These are phyloP conservation scores for Fusarium foetens DNA, from an alignment of 2,329 filamentous ascomycete species.

Conservation along the genomic window DNA sequence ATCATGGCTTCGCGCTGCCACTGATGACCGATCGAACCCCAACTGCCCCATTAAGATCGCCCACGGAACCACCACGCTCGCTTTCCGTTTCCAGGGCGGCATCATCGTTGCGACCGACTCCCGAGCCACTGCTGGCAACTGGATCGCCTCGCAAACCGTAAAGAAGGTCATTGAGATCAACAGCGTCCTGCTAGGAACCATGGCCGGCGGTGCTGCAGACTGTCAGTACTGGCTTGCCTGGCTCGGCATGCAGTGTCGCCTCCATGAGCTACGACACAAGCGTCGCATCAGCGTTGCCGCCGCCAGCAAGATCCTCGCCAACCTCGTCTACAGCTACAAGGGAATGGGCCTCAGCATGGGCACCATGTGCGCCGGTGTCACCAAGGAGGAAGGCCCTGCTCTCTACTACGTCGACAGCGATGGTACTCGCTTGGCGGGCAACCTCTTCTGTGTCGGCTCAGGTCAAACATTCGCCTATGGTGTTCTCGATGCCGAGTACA, in stretches of 20 bases:
- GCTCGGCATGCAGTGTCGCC: conserved; percentile 97
- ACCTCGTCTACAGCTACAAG: conserved; percentile 98
- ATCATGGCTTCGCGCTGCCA: conserved; percentile 94
- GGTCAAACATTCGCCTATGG: conserved; percentile 99
- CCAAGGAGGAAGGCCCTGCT: conserved; percentile 92
- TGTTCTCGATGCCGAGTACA: conserved; percentile 95
- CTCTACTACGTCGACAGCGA: conserved; percentile 98
- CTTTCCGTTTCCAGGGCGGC: conserved; percentile 97
- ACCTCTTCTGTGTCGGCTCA: conserved; percentile 97
- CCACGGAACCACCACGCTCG: conserved; percentile 97
- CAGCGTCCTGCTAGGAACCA: conserved; percentile 90
- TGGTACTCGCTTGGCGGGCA: conserved; percentile 89
- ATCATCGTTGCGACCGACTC: conserved; percentile 99
- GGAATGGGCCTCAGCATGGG: conserved; percentile 99
- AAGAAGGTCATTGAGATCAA: conserved; percentile 99
- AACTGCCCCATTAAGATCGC: conserved; percentile 99
- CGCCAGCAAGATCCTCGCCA: conserved; percentile 97
- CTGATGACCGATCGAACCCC: conserved; percentile 96
- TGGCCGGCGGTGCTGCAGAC: conserved; percentile 98
- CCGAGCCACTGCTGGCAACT: conserved; percentile 95
- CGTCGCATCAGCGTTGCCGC: conserved; percentile 97
- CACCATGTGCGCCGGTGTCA: conserved; percentile 98
- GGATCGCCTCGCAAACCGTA: conserved; percentile 99
- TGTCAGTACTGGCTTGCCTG: conserved; percentile 99
- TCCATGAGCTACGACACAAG: conserved; percentile 99